Base-by-base conservation (phyloP, 176 grass and related monocot genomes). In the bread wheat (Triticum aestivum) region DNA sequence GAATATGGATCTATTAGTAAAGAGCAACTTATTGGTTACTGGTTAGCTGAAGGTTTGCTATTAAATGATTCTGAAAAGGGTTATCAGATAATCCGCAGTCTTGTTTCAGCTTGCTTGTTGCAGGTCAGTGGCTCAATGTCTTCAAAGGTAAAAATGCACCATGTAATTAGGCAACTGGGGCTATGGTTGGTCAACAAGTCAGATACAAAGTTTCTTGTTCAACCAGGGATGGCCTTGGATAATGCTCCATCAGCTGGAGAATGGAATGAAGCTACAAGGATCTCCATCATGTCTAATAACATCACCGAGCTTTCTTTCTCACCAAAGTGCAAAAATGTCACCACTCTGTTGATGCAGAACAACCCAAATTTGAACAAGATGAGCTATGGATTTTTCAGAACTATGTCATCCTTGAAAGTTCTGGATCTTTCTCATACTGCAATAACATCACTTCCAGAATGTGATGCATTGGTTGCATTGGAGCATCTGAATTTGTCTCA, bases 221-320 rank as follows among this genome's bases (percentile, higher is more conserved):
- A 63, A 77, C 70, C 95, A 7, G 92, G 95, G 51, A 69, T 83
- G 79, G 88, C 77, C 21, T 81, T 91, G 75, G 79, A 92, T 61
- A 74, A 34, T 39, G 90, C 88, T 82, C 92, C 92, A 39, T 5
- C 79, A 81, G 75, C 33, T 26, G 20, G 21, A 61, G 33, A 78
- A 6, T 94, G 84, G 90, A 52, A 78, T 66, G 69, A 73, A 24
- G 61, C 17, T 51, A 84, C 79, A 45, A 88, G 88, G 78, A 91
- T 97, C 61, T 97, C 95, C 21, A 81, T 97, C 8, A 97, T 94
- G 92, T 91, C 66, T 66, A 97, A 97, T 87, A 82, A 97, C 37
- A 89, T 97, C 85, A 86, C 27, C 29, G 56, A 82, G 2, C 32
- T 97, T 80, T 17, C 34, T 74, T 69, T 89, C 81, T 89, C 86